A percentile compares a stretch with the other conserved stretches of the same genome.
Evolutionary conservation across 495 filamentous ascomycete genomes (phyloP).

Genomic region (Diplogelasinospora grovesii): DNA sequence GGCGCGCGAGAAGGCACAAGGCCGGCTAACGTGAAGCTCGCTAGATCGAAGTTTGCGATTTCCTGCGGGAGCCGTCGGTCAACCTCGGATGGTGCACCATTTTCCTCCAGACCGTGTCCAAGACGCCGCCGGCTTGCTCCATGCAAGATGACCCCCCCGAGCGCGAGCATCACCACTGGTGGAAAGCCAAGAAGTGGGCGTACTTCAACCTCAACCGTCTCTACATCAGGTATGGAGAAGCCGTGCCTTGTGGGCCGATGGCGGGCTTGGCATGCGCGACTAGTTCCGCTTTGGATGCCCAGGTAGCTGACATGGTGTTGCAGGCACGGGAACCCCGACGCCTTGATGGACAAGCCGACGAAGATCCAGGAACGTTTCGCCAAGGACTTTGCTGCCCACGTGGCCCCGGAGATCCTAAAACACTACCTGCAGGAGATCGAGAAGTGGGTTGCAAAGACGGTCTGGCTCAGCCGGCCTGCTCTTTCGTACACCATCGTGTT

Average conservation of each 20-base stretch:
- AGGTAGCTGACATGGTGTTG: constrained; percentile 18
- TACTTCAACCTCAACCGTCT: constrained; percentile 95
- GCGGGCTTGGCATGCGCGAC: neutral
- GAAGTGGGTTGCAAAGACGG: constrained; percentile 90
- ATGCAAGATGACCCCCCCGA: constrained; percentile 80
- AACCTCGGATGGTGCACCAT: constrained; percentile 94
- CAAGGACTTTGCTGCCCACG: constrained; percentile 82
- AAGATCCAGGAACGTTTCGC: constrained; percentile 71
- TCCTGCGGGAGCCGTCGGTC: constrained; percentile 66
- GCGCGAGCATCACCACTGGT: constrained; percentile 92
- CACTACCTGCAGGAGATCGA: constrained; percentile 89
- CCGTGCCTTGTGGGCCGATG: neutral
- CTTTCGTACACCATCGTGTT: constrained; percentile 88
- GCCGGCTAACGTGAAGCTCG: neutral
- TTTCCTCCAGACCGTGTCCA: constrained; percentile 83
- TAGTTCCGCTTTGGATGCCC: neutral
- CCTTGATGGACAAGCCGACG: constrained; percentile 55
- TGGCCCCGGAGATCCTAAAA: constrained; percentile 92
- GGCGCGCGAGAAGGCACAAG: neutral
- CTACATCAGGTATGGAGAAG: constrained; percentile 70
- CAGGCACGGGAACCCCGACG: constrained; percentile 81
- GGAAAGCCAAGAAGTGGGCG: constrained; percentile 99
- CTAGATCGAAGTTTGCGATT: constrained; percentile 77
- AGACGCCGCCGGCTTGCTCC: constrained; percentile 69
- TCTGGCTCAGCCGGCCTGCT: constrained; percentile 90